Evolutionary conservation across 208 protist genomes (phyloP), one percentile per base, ranked within the genome.

Genomic region (Spironucleus salmonicida): DNA sequence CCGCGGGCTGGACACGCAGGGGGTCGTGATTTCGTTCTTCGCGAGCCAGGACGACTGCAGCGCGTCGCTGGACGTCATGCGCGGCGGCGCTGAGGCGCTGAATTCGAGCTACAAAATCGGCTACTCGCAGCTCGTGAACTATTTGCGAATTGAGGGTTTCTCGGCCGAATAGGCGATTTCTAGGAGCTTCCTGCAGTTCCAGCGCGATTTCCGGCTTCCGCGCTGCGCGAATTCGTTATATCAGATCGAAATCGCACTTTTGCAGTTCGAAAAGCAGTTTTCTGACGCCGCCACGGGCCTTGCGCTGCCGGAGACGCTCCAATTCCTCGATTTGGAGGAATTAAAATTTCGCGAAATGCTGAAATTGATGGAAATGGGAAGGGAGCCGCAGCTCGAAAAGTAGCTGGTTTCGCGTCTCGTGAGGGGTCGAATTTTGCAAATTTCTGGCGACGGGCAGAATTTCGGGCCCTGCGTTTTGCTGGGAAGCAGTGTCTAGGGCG

Each of bases 1-100:
- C 62, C 90, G 97, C 86, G 96, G 96, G n/a, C 84, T 98, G 23
- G 96, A 99, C 81, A 87, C 90, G 41, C 84, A 93, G 1, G 96
- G 96, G 59, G 91, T 97, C 38, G 93, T 98, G 30, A 97, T 98
- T 62, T 82, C 94, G 29, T 95, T 98, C 90, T n/a, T 69, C 26
- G 39, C 35, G 39, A 23, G 59, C 11, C 29, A 13, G 9, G 42
- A 81, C 40, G 59, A 76, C 7, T 40, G 58, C n/a, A 11, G 61
- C 9, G 53, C 13, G 40, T 7, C 30, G 7, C 26, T 61, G 35
- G 2, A 58, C 34, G 59, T 81, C 29, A 77, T 81, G 9, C 62
- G 71, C 27, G 78, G 78, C 30, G 30, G 11, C 19, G 23, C 78
- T 27, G 62, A 81, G 69, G 74, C 77, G 11, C 41, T 81, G n/a